Percentiles rank a stretch among this genome's conserved stretches.
Evolutionary conservation across 2,329 filamentous ascomycete species (phyloP).

Genomic region (Colletotrichum caudatum): DNA sequence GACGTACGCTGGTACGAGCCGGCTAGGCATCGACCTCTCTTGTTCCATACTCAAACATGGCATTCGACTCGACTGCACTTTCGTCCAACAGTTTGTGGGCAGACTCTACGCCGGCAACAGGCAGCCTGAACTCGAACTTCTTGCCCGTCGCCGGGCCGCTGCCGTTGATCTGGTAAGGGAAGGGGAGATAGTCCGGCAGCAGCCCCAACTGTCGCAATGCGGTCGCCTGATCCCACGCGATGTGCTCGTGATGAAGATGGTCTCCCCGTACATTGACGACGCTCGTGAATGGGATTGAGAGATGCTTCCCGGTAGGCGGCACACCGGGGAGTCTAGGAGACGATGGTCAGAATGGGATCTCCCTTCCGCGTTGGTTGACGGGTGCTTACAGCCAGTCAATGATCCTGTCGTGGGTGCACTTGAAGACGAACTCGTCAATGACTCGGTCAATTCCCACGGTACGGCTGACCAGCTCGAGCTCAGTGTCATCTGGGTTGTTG

Average conservation of each 20-base stretch:
- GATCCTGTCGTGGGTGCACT: slow-evolving; percentile 71
- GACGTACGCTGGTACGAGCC: background rate
- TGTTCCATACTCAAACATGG: slow-evolving; percentile 46
- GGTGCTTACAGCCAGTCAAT: slow-evolving; percentile 76
- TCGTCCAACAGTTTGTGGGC: slow-evolving; percentile 50
- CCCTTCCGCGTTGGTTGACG: background rate
- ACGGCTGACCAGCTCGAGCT: slow-evolving; percentile 76
- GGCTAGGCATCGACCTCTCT: slow-evolving; percentile 35
- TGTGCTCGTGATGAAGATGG: slow-evolving; percentile 74
- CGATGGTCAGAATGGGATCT: background rate
- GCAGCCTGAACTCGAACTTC: slow-evolving; percentile 49
- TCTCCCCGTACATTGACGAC: slow-evolving; percentile 74
- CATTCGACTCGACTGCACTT: slow-evolving; percentile 49
- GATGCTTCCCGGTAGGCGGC: slow-evolving; percentile 63
- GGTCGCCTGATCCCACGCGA: slow-evolving; percentile 76
- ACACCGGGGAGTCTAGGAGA: slow-evolving; percentile 62
- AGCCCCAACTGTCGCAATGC: slow-evolving; percentile 70
- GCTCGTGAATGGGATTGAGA: slow-evolving; percentile 71
- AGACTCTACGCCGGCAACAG: slow-evolving; percentile 50
- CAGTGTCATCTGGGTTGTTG: slow-evolving; percentile 75
- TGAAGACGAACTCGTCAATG: slow-evolving; percentile 77
- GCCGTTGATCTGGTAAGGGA: slow-evolving; percentile 55
- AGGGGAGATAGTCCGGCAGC: slow-evolving; percentile 70
- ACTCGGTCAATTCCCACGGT: slow-evolving; percentile 79
- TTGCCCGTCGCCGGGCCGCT: slow-evolving; percentile 29